Percentiles rank a stretch among this genome's conserved stretches.
These are phyloP conservation scores for Solanum ahanhuiri DNA, from an alignment of 257 asterid genomes.

Conservation along the genomic window DNA sequence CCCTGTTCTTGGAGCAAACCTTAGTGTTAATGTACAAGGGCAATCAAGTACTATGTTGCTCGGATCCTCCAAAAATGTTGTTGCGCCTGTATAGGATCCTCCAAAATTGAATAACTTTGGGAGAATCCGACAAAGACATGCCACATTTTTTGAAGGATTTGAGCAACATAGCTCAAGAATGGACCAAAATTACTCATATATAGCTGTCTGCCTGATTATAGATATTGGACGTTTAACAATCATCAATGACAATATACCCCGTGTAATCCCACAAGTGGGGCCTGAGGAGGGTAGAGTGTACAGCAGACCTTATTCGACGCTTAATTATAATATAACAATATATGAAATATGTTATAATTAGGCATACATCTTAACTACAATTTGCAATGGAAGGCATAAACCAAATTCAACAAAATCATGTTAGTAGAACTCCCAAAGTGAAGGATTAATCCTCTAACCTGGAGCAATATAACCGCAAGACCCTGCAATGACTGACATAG, in stretches of 20 bases:
- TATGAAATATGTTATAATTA: neutral
- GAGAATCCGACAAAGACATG: neutral
- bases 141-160: neutral
- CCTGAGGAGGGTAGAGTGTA: neutral
- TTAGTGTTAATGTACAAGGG: neutral
- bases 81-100: neutral
- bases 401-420: neutral
- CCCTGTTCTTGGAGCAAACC: neutral
- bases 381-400: neutral
- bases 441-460: conserved; percentile 27
- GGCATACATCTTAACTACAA: neutral
- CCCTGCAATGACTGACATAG: conserved; percentile 97
- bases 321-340: neutral
- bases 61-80: neutral
- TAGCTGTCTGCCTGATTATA: neutral
- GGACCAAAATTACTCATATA: neutral
- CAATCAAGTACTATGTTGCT: neutral
- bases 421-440: neutral
- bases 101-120: neutral
- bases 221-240: neutral
- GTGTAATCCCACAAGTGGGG: neutral
- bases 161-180: neutral
- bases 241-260: neutral
- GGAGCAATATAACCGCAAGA: conserved; percentile 98
- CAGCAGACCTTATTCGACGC: neutral